Percentiles rank a stretch among this genome's conserved stretches.
phyloP scores from a whole-genome alignment of 345 rosid genomes.

The Lepidium sativum region DNA sequence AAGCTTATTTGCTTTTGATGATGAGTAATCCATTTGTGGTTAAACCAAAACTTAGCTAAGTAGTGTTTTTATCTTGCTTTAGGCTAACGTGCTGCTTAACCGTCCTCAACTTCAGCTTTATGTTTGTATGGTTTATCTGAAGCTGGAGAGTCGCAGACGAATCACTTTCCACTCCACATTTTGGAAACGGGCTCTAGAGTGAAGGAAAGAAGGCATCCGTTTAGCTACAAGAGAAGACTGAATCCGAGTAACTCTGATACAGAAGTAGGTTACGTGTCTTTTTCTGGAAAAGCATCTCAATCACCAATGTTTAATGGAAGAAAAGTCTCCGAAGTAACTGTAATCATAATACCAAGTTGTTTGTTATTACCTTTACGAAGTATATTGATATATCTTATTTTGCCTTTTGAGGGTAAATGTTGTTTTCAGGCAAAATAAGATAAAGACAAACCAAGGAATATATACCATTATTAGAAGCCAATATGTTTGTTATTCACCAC shows the following conservation, averaged over 20 bases:
- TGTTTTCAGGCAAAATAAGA: too few relatives aligned
- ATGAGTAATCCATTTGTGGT: neutral
- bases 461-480: too few relatives aligned
- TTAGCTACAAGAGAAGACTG: slow-evolving; percentile 59
- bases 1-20: neutral
- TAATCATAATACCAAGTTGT: too few relatives aligned
- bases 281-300: slow-evolving; percentile 39
- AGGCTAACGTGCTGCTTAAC: slow-evolving; percentile 86
- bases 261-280: slow-evolving; percentile 45
- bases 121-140: slow-evolving; percentile 57
- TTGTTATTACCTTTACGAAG: too few relatives aligned
- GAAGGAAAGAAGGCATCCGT: slow-evolving; percentile 54
- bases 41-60: neutral
- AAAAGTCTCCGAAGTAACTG: slow-evolving; percentile 44
- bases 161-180: slow-evolving; percentile 39
- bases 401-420: too few relatives aligned
- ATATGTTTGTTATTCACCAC: too few relatives aligned
- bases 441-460: too few relatives aligned
- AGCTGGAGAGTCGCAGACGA: slow-evolving; percentile 54
- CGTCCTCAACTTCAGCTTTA: slow-evolving; percentile 82
- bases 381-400: too few relatives aligned
- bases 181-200: slow-evolving; percentile 11
- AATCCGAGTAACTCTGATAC: slow-evolving; percentile 60
- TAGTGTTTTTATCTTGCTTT: slow-evolving; percentile 8
- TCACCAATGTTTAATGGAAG: slow-evolving; percentile 33